These are phyloP conservation scores for Nakazawaea ambrosiae DNA, from an alignment of 805 yeast genomes.

Conservation along the genomic window DNA sequence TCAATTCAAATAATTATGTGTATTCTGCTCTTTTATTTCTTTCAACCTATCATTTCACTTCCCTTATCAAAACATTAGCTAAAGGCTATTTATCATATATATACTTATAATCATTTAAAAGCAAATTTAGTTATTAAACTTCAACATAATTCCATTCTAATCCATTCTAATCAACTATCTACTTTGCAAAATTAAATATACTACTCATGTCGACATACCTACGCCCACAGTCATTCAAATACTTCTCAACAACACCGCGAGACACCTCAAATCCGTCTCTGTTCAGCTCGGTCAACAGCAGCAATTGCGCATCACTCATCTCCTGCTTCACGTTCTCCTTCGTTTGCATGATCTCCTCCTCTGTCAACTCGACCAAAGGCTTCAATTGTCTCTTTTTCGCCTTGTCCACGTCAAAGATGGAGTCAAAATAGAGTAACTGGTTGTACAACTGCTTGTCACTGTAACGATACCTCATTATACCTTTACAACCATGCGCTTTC, in stretches of 20 bases:
- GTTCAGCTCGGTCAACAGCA: slow-evolving; percentile 77
- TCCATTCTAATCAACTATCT: too few relatives aligned
- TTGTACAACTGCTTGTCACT: slow-evolving; percentile 77
- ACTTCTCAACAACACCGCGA: slow-evolving; percentile 58
- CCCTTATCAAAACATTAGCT: too few relatives aligned
- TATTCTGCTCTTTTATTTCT: neutral
- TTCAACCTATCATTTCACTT: neutral
- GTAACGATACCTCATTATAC: slow-evolving; percentile 73
- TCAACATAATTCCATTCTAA: too few relatives aligned
- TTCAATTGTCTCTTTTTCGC: slow-evolving; percentile 52
- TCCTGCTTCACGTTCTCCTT: slow-evolving; percentile 17
- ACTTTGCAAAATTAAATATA: slow-evolving; percentile 50
- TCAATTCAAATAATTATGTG: too few relatives aligned
- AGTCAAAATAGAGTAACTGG: slow-evolving; percentile 72
- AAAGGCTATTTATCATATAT: too few relatives aligned
- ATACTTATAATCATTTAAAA: too few relatives aligned
- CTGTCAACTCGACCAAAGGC: slow-evolving; percentile 45
- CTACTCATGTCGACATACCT: slow-evolving; percentile 80
- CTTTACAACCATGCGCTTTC: slow-evolving; percentile 60
- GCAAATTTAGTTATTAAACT: too few relatives aligned
- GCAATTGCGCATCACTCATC: slow-evolving; percentile 45
- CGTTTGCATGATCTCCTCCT: slow-evolving; percentile 16
- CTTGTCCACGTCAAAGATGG: slow-evolving; percentile 76
- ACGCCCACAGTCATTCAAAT: slow-evolving; percentile 77
- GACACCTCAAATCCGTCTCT: slow-evolving; percentile 49